These are phyloP conservation scores for Talaromyces liani DNA, from an alignment of 495 filamentous ascomycete genomes.

Conservation along the genomic window DNA sequence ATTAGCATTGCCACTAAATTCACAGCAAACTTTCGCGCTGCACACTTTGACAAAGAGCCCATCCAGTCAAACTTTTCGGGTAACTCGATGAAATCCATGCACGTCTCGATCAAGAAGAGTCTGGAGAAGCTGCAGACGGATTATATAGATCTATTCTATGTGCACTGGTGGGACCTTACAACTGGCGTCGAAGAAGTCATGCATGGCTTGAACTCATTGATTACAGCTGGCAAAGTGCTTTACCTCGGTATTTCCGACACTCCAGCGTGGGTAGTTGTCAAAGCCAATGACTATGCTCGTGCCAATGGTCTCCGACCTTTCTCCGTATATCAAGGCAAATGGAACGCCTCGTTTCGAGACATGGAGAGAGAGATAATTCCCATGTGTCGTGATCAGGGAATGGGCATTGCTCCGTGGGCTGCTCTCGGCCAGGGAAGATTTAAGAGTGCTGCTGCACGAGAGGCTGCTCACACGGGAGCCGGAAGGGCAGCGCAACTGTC, in stretches of 20 bases:
- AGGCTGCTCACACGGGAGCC: conserved; percentile 12
- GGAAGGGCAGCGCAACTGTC: conserved; percentile 6
- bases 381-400: conserved; percentile 27
- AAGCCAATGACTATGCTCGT: conserved; percentile 28
- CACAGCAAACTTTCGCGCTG: conserved; percentile 35
- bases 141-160: conserved; percentile 51
- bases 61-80: conserved; percentile 50
- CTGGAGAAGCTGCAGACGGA: conserved; percentile 57
- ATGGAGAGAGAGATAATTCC: conserved; percentile 28
- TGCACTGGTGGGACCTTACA: conserved; percentile 40
- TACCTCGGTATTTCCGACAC: conserved; percentile 40
- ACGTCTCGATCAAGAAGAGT: conserved; percentile 41
- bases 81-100: conserved; percentile 51
- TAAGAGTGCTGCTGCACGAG: conserved; percentile 18
- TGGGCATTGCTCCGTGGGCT: conserved; percentile 29
- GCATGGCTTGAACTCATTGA: conserved; percentile 31
- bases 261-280: conserved; percentile 30
- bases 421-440: conserved; percentile 25
- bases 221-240: conserved; percentile 34
- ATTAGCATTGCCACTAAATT: conserved; percentile 70
- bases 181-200: conserved; percentile 39
- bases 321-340: conserved; percentile 23
- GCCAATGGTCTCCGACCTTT: conserved; percentile 18
- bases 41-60: conserved; percentile 24
- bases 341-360: conserved; percentile 19